Evolutionary conservation across 176 grass and related monocot genomes (phyloP).

Genomic region (Rhynchospora tenuis): DNA sequence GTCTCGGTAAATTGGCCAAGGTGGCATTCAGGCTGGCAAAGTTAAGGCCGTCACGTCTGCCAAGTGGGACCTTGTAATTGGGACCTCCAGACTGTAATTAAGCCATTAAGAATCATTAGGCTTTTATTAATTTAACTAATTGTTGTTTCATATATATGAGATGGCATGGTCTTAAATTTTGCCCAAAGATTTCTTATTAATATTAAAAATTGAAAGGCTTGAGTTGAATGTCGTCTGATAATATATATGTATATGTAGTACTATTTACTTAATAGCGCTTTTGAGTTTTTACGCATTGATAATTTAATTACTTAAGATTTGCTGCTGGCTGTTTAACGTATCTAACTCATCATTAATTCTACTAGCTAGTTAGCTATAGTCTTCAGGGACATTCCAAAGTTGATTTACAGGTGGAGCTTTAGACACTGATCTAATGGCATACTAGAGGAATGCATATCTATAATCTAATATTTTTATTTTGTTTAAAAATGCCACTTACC

Average conservation of each 20-base stretch:
- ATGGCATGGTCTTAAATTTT: too few relatives aligned
- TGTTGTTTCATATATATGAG: not conserved
- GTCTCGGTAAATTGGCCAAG: conserved; percentile 14
- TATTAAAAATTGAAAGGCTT: too few relatives aligned
- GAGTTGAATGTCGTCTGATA: too few relatives aligned
- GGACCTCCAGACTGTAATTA: conserved; percentile 42
- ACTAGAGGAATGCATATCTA: not conserved
- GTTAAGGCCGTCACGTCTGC: conserved; percentile 29
- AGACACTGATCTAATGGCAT: not conserved
- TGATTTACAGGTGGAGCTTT: not conserved
- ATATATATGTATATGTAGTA: too few relatives aligned
- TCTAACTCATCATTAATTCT: not conserved
- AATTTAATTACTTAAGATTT: not conserved
- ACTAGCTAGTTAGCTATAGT: not conserved
- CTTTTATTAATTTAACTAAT: not conserved
- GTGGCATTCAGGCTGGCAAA: not conserved
- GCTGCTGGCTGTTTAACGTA: not conserved
- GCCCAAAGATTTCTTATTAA: too few relatives aligned
- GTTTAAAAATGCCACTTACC: conserved; percentile 5
- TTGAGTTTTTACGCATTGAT: not conserved
- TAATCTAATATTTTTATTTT: too few relatives aligned
- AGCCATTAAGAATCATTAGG: not conserved
- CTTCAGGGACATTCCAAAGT: not conserved
- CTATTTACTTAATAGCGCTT: too few relatives aligned
- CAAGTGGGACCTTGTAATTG: conserved; percentile 41